A percentile compares a stretch with the other conserved stretches of the same genome.
Conservation (phyloP, 75 land plant species). For the Adiantum capillusveneris region DNA sequence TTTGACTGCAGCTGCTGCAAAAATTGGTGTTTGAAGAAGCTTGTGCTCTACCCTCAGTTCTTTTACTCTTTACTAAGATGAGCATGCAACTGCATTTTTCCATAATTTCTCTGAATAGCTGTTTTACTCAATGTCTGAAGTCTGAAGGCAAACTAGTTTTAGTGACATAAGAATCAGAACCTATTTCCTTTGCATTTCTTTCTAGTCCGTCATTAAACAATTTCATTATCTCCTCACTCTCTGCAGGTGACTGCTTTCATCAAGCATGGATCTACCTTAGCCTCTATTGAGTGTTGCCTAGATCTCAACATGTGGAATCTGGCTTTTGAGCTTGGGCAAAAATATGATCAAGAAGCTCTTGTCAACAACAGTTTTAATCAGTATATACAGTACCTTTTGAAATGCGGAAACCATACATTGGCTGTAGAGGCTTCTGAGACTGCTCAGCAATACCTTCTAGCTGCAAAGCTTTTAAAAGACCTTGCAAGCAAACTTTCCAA, state of each 20-base stretch:
- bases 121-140: too few species aligned
- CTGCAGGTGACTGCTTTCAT: conserved; percentile 25
- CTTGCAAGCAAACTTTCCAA: conserved; percentile 21
- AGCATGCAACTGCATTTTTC: too few species aligned
- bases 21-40: too few species aligned
- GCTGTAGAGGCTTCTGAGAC: conserved; percentile 20
- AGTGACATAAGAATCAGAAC: too few species aligned
- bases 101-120: too few species aligned
- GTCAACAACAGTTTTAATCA: conserved; percentile 10
- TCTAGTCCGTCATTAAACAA: too few species aligned
- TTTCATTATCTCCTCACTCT: background rate
- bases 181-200: too few species aligned
- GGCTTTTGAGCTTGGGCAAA: conserved; percentile 17
- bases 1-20: too few species aligned
- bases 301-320: conserved; percentile 32
- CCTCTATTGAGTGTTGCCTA: conserved; percentile 29
- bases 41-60: too few species aligned
- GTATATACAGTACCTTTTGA: conserved; percentile 11
- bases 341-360: conserved; percentile 13
- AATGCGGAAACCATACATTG: conserved; percentile 16
- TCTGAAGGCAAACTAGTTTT: too few species aligned
- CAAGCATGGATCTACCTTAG: conserved; percentile 14
- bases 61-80: too few species aligned
- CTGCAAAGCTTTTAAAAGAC: conserved; percentile 15
- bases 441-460: conserved; percentile 24